phyloP scores from a whole-genome alignment of 2,329 filamentous ascomycete species.

The Coleophoma eucalyptorum region DNA sequence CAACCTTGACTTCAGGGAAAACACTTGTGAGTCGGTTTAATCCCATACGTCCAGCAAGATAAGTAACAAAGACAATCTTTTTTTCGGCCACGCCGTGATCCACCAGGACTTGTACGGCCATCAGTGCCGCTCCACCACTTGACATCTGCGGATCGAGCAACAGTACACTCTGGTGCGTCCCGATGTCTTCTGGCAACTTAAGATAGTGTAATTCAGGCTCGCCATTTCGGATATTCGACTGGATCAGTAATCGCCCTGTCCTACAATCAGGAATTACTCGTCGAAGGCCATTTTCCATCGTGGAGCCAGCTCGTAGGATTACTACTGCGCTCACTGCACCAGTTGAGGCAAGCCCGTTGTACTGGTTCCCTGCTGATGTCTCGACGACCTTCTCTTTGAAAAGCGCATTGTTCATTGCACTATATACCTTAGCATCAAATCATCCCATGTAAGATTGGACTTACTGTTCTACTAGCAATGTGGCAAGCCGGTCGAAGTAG shows the following conservation, averaged over 20 bases:
- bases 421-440: conserved; percentile 27
- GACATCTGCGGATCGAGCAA: conserved; percentile 94
- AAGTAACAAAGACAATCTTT: conserved; percentile 88
- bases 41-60: conserved; percentile 80
- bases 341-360: conserved; percentile 66
- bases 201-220: conserved; percentile 93
- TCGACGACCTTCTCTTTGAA: conserved; percentile 62
- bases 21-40: conserved; percentile 83
- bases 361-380: conserved; percentile 68
- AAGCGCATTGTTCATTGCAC: conserved; percentile 71
- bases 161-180: conserved; percentile 74
- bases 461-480: conserved; percentile 77
- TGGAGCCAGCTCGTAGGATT: conserved; percentile 82
- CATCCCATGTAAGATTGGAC: conserved; percentile 19
- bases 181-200: conserved; percentile 71
- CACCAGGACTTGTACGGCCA: conserved; percentile 94
- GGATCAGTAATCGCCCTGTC: conserved; percentile 84
- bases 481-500: conserved; percentile 87
- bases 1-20: conserved; percentile 82
- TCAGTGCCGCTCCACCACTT: conserved; percentile 77
- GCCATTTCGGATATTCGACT: conserved; percentile 78
- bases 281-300: conserved; percentile 82
- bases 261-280: conserved; percentile 90
- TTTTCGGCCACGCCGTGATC: conserved; percentile 87
- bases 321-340: conserved; percentile 83